Evolutionary conservation across 805 yeast genomes (phyloP).

Genomic region (Danielia reshetovae): DNA sequence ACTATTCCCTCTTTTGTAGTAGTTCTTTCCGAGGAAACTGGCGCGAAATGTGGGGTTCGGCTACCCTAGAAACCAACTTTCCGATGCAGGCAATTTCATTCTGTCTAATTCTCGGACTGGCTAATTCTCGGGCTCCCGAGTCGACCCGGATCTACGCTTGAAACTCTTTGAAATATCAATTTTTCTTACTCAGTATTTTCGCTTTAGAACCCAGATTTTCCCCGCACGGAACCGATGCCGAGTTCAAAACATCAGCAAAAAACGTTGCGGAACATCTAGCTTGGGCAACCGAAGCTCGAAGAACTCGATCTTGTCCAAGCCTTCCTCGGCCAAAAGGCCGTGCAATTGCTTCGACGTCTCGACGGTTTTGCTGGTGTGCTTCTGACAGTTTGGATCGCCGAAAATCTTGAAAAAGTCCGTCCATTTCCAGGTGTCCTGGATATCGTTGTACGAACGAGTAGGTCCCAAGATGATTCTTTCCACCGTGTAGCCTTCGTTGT

Average conservation of each 20-base stretch:
- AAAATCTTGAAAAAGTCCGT: slow-evolving; percentile 60
- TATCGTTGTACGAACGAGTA: slow-evolving; percentile 72
- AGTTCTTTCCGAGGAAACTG: too few relatives aligned
- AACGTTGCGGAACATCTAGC: slow-evolving; percentile 25
- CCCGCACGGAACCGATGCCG: too few relatives aligned
- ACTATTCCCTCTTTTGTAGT: too few relatives aligned
- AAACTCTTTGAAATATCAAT: too few relatives aligned
- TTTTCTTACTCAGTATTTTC: too few relatives aligned
- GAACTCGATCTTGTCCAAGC: slow-evolving; percentile 20
- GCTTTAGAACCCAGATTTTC: too few relatives aligned
- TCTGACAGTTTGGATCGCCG: slow-evolving; percentile 40
- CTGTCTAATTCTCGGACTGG: too few relatives aligned
- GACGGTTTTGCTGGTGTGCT: slow-evolving; percentile 21
- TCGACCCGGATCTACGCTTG: too few relatives aligned
- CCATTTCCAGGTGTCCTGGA: slow-evolving; percentile 82
- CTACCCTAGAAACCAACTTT: too few relatives aligned
- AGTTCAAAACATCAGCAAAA: slow-evolving; percentile 14
- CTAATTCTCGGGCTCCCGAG: too few relatives aligned
- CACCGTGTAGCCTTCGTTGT: slow-evolving; percentile 86
- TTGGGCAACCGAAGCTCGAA: slow-evolving; percentile 25
- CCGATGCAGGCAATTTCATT: too few relatives aligned
- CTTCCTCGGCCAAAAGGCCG: background rate
- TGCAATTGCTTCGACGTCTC: slow-evolving; percentile 20
- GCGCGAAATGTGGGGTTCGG: too few relatives aligned
- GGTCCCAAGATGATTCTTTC: slow-evolving; percentile 86